Base-by-base conservation (phyloP, 192 early-diverging fungal genomes). In the Cladochytrium replicatum region DNA sequence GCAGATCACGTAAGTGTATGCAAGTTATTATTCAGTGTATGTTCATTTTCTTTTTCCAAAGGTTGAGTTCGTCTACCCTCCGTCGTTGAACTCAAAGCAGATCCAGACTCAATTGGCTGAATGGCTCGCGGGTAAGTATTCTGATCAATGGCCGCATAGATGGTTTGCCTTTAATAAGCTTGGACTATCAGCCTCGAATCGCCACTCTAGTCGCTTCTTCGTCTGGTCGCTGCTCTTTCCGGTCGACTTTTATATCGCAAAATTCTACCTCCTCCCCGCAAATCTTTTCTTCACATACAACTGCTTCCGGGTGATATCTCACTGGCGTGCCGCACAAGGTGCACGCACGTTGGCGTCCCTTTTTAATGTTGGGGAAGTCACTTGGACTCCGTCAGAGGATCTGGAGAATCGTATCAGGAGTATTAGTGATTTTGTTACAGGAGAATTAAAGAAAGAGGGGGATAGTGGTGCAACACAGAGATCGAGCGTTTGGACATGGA, bases 251-350 rank as follows among this genome's bases (percentile, higher is more conserved):
- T 64, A 58, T 48, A 51, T 75, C 7, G 58, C 66, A 4, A 75
- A 75, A 32, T 41, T 64, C 38, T 30, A 56, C 39, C 7, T 66
- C 13, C 43, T 51, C 5, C 27, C 54, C n/a, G 62, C 64, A 19
- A 75, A 75, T 46, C 15, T 61, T 8, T 44, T 66, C 7, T 72
- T 75, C 48, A 55, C 49, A 6, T 75, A 75, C 58, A 54, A 72
- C 44, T 47, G 60, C 2, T 75, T 72, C 40, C 61, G 73, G 11
- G n/a, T 72, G 13, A 68, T 55, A 30, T 50, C 59, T 4, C 17
- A 43, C 8, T 69, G 54, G 54, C 53, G 73, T 11, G 51, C 66
- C 22, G 31, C 49, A 31, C 43, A 54, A 9, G 62, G 66, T 37
- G 28, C 40, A 6, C 45, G 41, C 8, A 37, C 32, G n/a, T 29